Evolutionary conservation across 352 stramenopile species (phyloP), one percentile per base, ranked within the genome.

Genomic region (Phytophthora megakarya): DNA sequence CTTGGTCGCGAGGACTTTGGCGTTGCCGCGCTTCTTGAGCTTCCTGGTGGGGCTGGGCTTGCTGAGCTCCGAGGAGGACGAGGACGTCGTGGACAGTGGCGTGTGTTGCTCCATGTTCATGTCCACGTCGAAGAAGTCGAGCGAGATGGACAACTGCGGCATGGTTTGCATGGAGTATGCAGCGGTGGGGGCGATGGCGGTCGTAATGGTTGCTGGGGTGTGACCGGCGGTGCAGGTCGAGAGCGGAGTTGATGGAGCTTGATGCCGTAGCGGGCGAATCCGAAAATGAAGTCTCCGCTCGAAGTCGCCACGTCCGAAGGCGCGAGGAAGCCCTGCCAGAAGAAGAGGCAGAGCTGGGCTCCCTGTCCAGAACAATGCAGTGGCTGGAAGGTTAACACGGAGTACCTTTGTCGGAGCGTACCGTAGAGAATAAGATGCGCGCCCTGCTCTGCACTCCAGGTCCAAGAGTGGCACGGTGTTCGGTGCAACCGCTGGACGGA

Each of bases 101-200:
- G 65, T 72, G 42, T 62, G 59, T 10, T 69, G 54, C 23, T 68
- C 60, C 32, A 60, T 15, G 25, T 40, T 58, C 65, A 77, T 64
- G 43, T 61, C 42, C 39, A 77, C 65, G 47, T 77, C 65, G 46
- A 77, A 77, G 15, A 73, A 60, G 43, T 77, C 70, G 52, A 74
- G 65, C 51, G 70, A 77, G n/a, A 77, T 72, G 22, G 70, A 67
- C 22, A 77, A 63, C 21, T 42, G 54, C 43, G 69, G 54, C 64
- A 70, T 71, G 19, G 23, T 66, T 25, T 66, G 32, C 61, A 68
- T 54, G 25, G 63, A 53, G 39, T 60, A 63, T 19, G 51, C 33
- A 43, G 66, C 33, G 46, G 64, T 65, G 48, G 68, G 10, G 22
- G 45, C 64, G 25, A 73, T 45, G 49, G 59, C 64, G 43, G 68